Percentiles rank a stretch among this genome's conserved stretches.
Evolutionary conservation across 2,329 filamentous ascomycete genomes (phyloP).

Genomic region (Fusarium subtropicale): DNA sequence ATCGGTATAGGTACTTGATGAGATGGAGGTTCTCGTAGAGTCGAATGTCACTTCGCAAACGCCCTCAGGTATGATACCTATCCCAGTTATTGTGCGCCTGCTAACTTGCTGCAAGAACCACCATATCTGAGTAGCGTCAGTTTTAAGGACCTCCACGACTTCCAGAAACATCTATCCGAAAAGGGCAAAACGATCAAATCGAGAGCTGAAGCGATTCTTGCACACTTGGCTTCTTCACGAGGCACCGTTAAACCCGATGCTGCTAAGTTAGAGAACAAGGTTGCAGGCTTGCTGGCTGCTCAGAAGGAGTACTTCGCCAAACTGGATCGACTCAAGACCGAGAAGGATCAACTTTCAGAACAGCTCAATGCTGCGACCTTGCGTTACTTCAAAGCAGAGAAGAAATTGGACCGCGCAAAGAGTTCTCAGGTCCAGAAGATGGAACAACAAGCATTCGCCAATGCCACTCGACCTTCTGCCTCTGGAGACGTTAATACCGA

Average conservation of each 20-base stretch:
- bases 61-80: conserved; percentile 43
- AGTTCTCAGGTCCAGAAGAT: conserved; percentile 92
- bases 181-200: conserved; percentile 81
- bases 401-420: conserved; percentile 89
- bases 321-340: conserved; percentile 77
- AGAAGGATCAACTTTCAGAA: conserved; percentile 87
- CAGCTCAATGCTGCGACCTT: conserved; percentile 89
- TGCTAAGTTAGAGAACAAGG: conserved; percentile 76
- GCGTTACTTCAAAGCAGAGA: conserved; percentile 94
- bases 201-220: conserved; percentile 77
- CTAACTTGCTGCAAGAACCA: conserved; percentile 58
- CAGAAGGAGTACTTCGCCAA: conserved; percentile 86
- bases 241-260: conserved; percentile 74
- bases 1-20: conserved; percentile 67
- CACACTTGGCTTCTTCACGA: conserved; percentile 62
- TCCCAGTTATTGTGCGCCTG: conserved; percentile 2
- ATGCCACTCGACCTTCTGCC: conserved; percentile 64
- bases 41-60: conserved; percentile 51
- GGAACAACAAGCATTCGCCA: conserved; percentile 86
- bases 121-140: conserved; percentile 68
- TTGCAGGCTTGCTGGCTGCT: conserved; percentile 79
- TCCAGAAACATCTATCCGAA: conserved; percentile 82
- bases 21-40: conserved; percentile 70
- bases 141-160: conserved; percentile 75
- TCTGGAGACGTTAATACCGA: conserved; percentile 61